Percentiles rank a stretch among this genome's conserved stretches.
phyloP scores from a whole-genome alignment of 2,329 filamentous ascomycete species.

The Xylaria sp. region DNA sequence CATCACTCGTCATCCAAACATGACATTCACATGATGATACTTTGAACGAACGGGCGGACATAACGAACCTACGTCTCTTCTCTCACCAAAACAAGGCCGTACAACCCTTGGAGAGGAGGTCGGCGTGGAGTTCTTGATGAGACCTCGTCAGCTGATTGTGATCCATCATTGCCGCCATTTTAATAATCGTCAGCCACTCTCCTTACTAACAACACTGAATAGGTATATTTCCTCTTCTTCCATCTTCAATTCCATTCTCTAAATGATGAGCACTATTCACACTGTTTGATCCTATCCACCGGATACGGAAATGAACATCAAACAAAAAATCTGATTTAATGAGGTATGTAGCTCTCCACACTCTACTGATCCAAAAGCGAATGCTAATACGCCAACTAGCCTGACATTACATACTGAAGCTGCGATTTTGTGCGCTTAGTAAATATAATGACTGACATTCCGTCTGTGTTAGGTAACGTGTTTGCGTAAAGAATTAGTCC shows the following conservation, averaged over 20 bases:
- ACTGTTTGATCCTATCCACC: constrained; percentile 53
- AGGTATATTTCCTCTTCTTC: constrained; percentile 41
- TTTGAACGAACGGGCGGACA: constrained; percentile 78
- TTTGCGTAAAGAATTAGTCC: background rate
- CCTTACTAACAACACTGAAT: constrained; percentile 45
- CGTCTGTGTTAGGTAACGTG: constrained; percentile 38
- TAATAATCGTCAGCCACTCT: constrained; percentile 42
- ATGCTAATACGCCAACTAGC: constrained; percentile 42
- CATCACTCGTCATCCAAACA: constrained; percentile 34
- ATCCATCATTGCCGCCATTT: constrained; percentile 32
- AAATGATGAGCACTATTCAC: constrained; percentile 55
- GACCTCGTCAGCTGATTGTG: constrained; percentile 73
- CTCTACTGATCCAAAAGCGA: too few relatives aligned
- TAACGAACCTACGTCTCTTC: constrained; percentile 65
- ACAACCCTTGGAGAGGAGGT: constrained; percentile 69
- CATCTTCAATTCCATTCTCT: constrained; percentile 14
- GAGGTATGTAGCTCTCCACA: constrained; percentile 46
- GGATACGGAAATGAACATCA: constrained; percentile 53
- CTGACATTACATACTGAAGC: constrained; percentile 43
- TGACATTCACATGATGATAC: constrained; percentile 65
- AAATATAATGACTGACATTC: constrained; percentile 26
- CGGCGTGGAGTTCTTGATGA: constrained; percentile 69
- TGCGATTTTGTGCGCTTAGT: constrained; percentile 12
- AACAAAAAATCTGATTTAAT: constrained; percentile 54
- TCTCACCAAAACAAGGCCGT: constrained; percentile 67